Evolutionary conservation across 2,329 filamentous ascomycete species (phyloP), one percentile per base, ranked within the genome.

Genomic region (Nothopassalora personata): DNA sequence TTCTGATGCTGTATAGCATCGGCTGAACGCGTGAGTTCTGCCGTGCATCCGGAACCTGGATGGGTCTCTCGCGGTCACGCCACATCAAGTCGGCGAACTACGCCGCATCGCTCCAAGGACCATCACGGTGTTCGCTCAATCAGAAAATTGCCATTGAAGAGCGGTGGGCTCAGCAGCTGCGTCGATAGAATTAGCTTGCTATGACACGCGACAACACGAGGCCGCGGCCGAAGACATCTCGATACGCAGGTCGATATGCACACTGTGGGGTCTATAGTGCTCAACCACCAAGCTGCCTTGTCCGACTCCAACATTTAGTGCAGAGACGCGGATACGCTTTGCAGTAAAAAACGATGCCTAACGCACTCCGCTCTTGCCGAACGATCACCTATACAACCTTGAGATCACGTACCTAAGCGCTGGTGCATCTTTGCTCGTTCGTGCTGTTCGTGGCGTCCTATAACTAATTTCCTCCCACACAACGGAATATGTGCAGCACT

Each of bases 41-140:
- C 49, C 30, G 49, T 51, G 27, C 27, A 51, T 51, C 48, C 9
- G 27, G 49, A 30, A 51, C 49, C 8, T 31, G 15, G 13, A 54
- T 54, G n/a, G n/a, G n/a, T n/a, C n/a, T n/a, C n/a, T n/a, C n/a
- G n/a, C n/a, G n/a, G n/a, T 54, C 52, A 54, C 52, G 52, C 52
- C 52, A 54, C 18, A 36, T 2, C 19, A 45, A 28, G 5, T 11
- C 46, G 46, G 13, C 4, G n/a, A n/a, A 15, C 39, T 43, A 18
- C 18, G 13, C 39, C 13, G 39, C 18, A 7, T 5, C 10, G 30
- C 49, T 19, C n/a, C 27, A 23, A 28, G 13, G n/a, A 18, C 28
- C 43, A 55, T 55, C 53, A 55, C 11, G 43, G 53, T 55, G 11
- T 34, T 51, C n/a, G n/a, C 30, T 18, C 49, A 19, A 34, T 34